Conservation (phyloP, 345 rosid species). For the Turnera subulata region DNA sequence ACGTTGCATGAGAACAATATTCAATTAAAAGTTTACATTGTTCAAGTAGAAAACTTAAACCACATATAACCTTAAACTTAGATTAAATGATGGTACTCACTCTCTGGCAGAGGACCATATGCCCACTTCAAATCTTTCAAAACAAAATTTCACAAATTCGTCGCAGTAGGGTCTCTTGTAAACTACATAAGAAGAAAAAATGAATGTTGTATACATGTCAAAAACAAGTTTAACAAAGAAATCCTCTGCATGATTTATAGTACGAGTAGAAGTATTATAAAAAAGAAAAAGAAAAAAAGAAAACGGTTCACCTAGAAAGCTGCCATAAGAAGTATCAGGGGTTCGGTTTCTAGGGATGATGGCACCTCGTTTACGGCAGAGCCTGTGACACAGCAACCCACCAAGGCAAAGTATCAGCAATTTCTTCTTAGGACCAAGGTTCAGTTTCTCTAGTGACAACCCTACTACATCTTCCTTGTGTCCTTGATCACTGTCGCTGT, state of each 20-base stretch:
- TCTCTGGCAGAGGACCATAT: conserved; percentile 42
- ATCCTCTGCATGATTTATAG: too few relatives aligned
- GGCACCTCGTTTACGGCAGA: background rate
- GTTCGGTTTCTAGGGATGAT: conserved; percentile 2
- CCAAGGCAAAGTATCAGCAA: conserved; percentile 27
- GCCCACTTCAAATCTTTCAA: conserved; percentile 47
- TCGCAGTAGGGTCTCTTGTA: conserved; percentile 42
- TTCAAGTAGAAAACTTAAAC: too few relatives aligned
- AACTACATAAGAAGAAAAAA: conserved; percentile 18
- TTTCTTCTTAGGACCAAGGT: conserved; percentile 21
- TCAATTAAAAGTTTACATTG: too few relatives aligned
- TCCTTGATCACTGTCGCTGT: background rate
- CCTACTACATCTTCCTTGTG: background rate
- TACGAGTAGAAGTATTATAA: background rate
- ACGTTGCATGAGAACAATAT: too few relatives aligned
- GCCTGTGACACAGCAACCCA: conserved; percentile 34
- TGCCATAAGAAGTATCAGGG: conserved; percentile 31
- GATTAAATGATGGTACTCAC: conserved; percentile 5
- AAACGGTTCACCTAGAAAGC: conserved; percentile 18
- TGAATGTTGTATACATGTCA: too few relatives aligned
- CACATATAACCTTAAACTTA: too few relatives aligned
- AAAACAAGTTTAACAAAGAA: too few relatives aligned
- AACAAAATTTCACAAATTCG: conserved; percentile 37
- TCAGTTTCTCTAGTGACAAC: conserved; percentile 2
- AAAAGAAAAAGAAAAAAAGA: background rate